phyloP scores from a whole-genome alignment of 805 yeast genomes.

The Candida xiaguanensis region DNA sequence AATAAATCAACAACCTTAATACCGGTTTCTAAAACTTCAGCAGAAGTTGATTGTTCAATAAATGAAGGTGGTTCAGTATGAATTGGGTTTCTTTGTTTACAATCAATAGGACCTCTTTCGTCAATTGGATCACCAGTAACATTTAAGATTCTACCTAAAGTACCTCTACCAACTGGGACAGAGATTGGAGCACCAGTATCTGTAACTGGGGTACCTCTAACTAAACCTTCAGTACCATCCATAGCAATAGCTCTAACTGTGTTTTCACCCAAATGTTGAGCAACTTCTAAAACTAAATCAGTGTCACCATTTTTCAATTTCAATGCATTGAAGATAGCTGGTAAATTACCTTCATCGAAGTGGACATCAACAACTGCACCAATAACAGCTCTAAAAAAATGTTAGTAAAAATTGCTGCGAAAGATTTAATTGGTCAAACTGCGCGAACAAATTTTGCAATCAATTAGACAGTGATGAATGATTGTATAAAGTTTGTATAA shows the following conservation, averaged over 20 bases:
- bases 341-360: slow-evolving; percentile 95
- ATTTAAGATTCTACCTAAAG: slow-evolving; percentile 97
- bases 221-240: slow-evolving; percentile 99
- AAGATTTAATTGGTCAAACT: background rate
- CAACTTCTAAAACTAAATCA: slow-evolving; percentile 94
- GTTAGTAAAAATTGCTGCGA: slow-evolving; percentile 27
- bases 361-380: slow-evolving; percentile 99
- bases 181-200: slow-evolving; percentile 99
- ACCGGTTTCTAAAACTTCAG: slow-evolving; percentile 99
- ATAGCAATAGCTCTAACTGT: slow-evolving; percentile 99
- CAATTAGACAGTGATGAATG: background rate
- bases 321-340: slow-evolving; percentile 96
- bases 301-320: slow-evolving; percentile 74
- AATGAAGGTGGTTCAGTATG: slow-evolving; percentile 98
- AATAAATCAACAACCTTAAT: slow-evolving; percentile 98
- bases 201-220: slow-evolving; percentile 86
- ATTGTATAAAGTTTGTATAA: background rate
- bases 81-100: slow-evolving; percentile 92
- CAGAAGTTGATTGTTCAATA: slow-evolving; percentile 95
- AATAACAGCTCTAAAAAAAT: slow-evolving; percentile 73
- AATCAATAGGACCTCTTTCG: slow-evolving; percentile 97
- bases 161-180: slow-evolving; percentile 99
- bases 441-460: background rate
- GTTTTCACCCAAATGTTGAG: slow-evolving; percentile 99
- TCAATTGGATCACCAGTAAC: slow-evolving; percentile 99